phyloP scores from a whole-genome alignment of 164 flowering plant genomes.

The grape (Vitis vinifera) region DNA sequence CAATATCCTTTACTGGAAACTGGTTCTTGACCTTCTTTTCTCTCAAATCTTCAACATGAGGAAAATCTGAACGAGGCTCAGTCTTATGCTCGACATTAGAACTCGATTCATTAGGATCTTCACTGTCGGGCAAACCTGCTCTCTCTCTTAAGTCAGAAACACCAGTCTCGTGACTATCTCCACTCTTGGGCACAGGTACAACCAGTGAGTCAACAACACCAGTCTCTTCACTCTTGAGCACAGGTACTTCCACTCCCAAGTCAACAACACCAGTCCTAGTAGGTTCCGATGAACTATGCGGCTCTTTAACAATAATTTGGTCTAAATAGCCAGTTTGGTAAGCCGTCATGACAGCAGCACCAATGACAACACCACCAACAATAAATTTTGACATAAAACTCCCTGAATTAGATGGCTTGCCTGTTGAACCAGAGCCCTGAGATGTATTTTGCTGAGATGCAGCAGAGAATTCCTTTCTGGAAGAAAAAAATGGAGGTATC shows the following conservation, averaged over 20 bases:
- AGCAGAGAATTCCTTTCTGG: constrained; percentile 58
- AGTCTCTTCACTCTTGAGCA: no score
- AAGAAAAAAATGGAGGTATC: constrained; percentile 40
- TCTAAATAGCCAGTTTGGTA: constrained; percentile 63
- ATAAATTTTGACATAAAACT: constrained; percentile 35
- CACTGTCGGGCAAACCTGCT: background rate
- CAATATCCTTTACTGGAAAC: constrained; percentile 14
- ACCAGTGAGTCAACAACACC: no score
- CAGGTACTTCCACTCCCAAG: background rate
- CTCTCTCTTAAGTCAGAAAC: no score
- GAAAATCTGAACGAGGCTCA: constrained; percentile 20
- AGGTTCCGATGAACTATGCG: constrained; percentile 12
- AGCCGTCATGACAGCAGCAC: constrained; percentile 49
- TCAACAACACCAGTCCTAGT: background rate
- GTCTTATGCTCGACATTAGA: constrained; percentile 22
- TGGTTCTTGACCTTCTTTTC: constrained; percentile 15
- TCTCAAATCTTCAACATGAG: constrained; percentile 21
- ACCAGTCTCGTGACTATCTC: no score
- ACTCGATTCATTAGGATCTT: constrained; percentile 23
- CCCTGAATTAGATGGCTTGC: constrained; percentile 38
- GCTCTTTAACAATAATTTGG: constrained; percentile 28
- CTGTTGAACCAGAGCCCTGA: constrained; percentile 26
- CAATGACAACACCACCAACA: constrained; percentile 52
- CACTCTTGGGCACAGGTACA: no score
- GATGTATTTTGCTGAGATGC: constrained; percentile 28